These are phyloP conservation scores for Kazachstania viticola DNA, from an alignment of 805 yeast genomes.

Conservation along the genomic window DNA sequence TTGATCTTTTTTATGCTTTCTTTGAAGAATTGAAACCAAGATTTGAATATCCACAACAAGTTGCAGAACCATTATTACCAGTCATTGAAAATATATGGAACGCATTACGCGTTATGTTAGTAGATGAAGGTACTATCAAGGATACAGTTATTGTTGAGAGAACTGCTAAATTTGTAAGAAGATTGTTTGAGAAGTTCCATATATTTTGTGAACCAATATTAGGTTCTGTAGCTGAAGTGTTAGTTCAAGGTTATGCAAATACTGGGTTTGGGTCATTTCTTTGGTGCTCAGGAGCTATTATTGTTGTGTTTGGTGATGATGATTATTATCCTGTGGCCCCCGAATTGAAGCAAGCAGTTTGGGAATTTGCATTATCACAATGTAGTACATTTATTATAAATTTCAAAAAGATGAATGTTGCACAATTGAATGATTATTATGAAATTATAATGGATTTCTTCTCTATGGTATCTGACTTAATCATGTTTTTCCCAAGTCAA, in stretches of 20 bases:
- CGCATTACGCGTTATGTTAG: conserved; percentile 12
- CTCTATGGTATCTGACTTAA: conserved; percentile 63
- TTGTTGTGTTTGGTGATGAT: conserved; percentile 60
- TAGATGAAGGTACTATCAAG: conserved; percentile 14
- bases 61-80: conserved; percentile 22
- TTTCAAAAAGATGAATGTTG: conserved; percentile 19
- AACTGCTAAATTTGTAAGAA: conserved; percentile 53
- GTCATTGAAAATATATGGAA: conserved; percentile 20
- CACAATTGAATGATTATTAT: conserved; percentile 15
- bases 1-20: conserved; percentile 37
- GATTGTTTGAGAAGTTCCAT: conserved; percentile 41
- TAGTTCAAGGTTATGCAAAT: conserved; percentile 57
- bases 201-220: conserved; percentile 38
- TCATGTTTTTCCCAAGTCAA: conserved; percentile 51
- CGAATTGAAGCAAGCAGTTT: conserved; percentile 47
- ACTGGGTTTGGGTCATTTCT: conserved; percentile 72
- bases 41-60: conserved; percentile 21
- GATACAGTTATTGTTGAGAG: conserved; percentile 46
- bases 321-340: conserved; percentile 24
- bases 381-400: conserved; percentile 43
- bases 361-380: conserved; percentile 65
- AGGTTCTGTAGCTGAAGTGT: conserved; percentile 49
- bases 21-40: conserved; percentile 25
- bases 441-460: conserved; percentile 82
- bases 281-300: conserved; percentile 80